Conservation (phyloP, 495 filamentous ascomycete species). For the Podospora appendiculata region DNA sequence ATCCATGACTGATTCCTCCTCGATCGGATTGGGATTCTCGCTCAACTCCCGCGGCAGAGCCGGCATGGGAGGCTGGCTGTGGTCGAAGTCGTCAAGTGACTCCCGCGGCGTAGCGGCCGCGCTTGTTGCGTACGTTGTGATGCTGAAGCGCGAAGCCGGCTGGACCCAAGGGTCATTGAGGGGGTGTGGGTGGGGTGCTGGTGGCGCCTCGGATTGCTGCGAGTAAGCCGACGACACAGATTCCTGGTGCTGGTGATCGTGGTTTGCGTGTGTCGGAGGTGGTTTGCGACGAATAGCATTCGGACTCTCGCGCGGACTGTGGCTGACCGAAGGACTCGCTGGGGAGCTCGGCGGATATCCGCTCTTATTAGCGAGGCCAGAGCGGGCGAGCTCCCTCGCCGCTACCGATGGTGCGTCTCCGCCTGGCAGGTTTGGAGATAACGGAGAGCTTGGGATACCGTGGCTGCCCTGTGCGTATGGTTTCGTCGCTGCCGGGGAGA, state of each 20-base stretch:
- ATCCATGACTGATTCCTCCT: conserved; percentile 27
- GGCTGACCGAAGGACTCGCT: conserved; percentile 7
- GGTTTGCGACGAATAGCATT: conserved; percentile 32
- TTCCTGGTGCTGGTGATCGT: conserved; percentile 23
- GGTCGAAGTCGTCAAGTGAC: conserved; percentile 31
- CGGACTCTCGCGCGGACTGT: conserved; percentile 22
- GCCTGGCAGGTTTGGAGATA: conserved; percentile 18
- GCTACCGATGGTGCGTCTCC: conserved; percentile 19
- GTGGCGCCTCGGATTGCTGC: conserved; percentile 20
- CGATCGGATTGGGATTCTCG: conserved; percentile 12
- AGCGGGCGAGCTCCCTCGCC: conserved; percentile 17
- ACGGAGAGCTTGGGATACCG: conserved; percentile 27
- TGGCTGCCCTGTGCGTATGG: conserved; percentile 10
- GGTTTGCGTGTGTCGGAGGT: conserved; percentile 17
- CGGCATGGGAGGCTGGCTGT: conserved; percentile 27
- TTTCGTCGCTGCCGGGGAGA: conserved; percentile 12
- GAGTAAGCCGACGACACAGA: conserved; percentile 31
- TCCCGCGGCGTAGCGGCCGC: conserved; percentile 49
- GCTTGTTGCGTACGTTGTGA: conserved; percentile 60
- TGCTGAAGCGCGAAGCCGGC: conserved; percentile 63
- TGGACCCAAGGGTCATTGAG: conserved; percentile 31
- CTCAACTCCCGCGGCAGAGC: conserved; percentile 15
- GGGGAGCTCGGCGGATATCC: conserved; percentile 2
- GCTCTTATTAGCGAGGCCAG: conserved; percentile 4
- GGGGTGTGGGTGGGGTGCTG: neutral